Evolutionary conservation across 2,329 filamentous ascomycete species (phyloP).

Genomic region (Waltergamsia citrina): DNA sequence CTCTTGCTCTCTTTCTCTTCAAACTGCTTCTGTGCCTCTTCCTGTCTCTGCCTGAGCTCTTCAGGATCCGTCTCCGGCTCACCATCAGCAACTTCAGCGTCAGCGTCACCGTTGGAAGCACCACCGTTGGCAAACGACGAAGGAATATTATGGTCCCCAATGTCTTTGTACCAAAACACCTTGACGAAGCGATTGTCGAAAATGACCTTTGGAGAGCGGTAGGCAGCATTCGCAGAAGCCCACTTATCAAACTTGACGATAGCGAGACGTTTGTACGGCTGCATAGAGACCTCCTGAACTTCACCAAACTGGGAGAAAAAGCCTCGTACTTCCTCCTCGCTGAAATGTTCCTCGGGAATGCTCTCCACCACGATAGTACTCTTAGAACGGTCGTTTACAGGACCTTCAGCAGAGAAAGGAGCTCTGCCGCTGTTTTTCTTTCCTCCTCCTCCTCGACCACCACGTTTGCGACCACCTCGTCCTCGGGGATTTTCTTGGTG

Average conservation of each 20-base stretch:
- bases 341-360: constrained; percentile 63
- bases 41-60: constrained; percentile 59
- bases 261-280: constrained; percentile 56
- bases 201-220: constrained; percentile 67
- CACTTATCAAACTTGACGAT: constrained; percentile 61
- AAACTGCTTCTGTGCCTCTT: constrained; percentile 60
- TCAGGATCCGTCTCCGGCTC: constrained; percentile 57
- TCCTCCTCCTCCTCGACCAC: constrained; percentile 17
- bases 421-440: constrained; percentile 32
- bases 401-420: constrained; percentile 55
- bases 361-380: constrained; percentile 67
- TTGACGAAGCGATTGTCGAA: constrained; percentile 84
- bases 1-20: constrained; percentile 56
- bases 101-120: constrained; percentile 9
- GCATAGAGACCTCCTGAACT: constrained; percentile 55
- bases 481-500: background rate
- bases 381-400: constrained; percentile 51
- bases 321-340: constrained; percentile 51
- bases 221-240: constrained; percentile 59
- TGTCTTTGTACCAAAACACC: constrained; percentile 65
- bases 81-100: constrained; percentile 9
- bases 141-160: constrained; percentile 29
- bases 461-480: background rate
- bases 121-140: constrained; percentile 1
- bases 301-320: constrained; percentile 68